Percentiles rank a stretch among this genome's conserved stretches.
Conservation (phyloP, 805 yeast genomes). For the Maudiozyma barnettii region DNA sequence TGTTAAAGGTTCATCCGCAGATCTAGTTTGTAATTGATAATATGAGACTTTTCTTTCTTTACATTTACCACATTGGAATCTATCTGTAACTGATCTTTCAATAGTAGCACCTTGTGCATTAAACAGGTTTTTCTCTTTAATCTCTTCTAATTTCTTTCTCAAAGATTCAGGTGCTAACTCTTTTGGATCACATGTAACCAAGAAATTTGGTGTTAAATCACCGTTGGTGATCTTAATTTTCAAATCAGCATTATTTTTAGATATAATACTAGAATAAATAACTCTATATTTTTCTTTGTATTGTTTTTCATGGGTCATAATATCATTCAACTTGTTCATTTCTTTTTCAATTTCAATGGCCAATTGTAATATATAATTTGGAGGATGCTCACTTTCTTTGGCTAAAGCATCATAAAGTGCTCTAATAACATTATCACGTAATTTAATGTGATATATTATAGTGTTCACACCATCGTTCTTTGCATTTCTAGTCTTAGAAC, state of each 20-base stretch:
- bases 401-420: constrained; percentile 88
- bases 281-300: constrained; percentile 82
- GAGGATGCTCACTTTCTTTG: constrained; percentile 56
- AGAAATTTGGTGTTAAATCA: constrained; percentile 53
- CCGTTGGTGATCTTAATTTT: constrained; percentile 59
- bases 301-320: constrained; percentile 39
- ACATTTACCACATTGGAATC: constrained; percentile 96
- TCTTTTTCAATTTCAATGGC: constrained; percentile 68
- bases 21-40: constrained; percentile 95
- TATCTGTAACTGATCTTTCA: constrained; percentile 89
- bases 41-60: constrained; percentile 94
- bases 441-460: constrained; percentile 58
- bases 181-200: constrained; percentile 79
- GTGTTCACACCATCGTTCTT: constrained; percentile 72
- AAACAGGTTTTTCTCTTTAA: constrained; percentile 80
- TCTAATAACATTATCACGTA: constrained; percentile 74
- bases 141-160: constrained; percentile 72
- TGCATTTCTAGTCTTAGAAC: constrained; percentile 61
- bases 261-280: constrained; percentile 76
- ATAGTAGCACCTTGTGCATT: constrained; percentile 98
- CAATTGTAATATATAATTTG: constrained; percentile 50
- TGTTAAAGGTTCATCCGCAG: constrained; percentile 97
- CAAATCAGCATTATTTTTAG: constrained; percentile 80
- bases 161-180: constrained; percentile 93
- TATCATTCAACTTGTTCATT: constrained; percentile 52